Evolutionary conservation across 2,329 filamentous ascomycete genomes (phyloP).

Genomic region (Epichloe sibirici): DNA sequence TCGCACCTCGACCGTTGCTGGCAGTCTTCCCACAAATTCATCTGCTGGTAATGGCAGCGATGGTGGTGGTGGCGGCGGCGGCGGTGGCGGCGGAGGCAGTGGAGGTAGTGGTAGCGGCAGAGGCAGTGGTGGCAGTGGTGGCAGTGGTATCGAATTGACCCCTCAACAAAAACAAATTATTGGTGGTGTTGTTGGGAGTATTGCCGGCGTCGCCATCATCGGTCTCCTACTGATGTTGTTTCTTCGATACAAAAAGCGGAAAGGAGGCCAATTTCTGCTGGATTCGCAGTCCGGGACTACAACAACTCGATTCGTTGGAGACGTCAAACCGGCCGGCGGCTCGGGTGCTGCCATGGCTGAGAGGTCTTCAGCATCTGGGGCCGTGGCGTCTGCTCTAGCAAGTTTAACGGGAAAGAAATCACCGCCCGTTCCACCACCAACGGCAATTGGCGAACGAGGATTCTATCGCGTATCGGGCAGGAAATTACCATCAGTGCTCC

Average conservation of each 20-base stretch:
- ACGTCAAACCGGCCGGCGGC: constrained; percentile 14
- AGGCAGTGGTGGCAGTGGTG: background rate
- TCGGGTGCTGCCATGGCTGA: constrained; percentile 31
- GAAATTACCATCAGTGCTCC: constrained; percentile 51
- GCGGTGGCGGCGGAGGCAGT: background rate
- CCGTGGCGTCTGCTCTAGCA: constrained; percentile 37
- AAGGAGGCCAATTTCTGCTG: constrained; percentile 30
- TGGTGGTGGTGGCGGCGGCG: background rate
- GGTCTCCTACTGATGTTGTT: constrained; percentile 39
- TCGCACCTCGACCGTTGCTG: background rate
- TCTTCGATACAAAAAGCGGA: constrained; percentile 44
- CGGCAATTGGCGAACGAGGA: constrained; percentile 35
- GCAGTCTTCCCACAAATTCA: background rate
- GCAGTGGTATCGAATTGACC: constrained; percentile 15
- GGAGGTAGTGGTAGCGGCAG: too few species aligned
- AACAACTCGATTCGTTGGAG: constrained; percentile 3
- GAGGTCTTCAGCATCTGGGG: constrained; percentile 22
- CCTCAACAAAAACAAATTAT: constrained; percentile 31
- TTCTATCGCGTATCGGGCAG: constrained; percentile 55
- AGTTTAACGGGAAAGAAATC: constrained; percentile 30
- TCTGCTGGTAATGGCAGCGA: background rate
- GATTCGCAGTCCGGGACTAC: constrained; percentile 22
- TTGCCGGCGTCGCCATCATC: constrained; percentile 47
- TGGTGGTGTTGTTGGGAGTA: constrained; percentile 43
- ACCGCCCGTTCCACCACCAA: constrained; percentile 18